Conservation (phyloP, 495 filamentous ascomycete genomes). For the Aspergillus asperescens region DNA sequence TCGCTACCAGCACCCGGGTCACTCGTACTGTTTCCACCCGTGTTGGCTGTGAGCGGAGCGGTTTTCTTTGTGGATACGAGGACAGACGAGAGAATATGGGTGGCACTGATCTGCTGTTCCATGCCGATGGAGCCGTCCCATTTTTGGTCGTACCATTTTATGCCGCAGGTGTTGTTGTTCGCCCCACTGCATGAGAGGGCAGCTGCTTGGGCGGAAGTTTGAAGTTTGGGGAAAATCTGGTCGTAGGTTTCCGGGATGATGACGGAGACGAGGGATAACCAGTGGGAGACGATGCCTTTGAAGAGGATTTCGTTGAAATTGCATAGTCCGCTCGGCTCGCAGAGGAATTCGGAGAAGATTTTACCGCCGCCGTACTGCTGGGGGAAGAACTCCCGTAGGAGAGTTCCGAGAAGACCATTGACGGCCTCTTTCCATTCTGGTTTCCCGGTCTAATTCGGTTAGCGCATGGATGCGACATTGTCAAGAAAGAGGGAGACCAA, state of each 20-base stretch:
- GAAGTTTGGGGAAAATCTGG: slow-evolving; percentile 59
- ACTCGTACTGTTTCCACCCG: slow-evolving; percentile 46
- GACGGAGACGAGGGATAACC: slow-evolving; percentile 68
- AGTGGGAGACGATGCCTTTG: slow-evolving; percentile 72
- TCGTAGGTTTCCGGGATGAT: slow-evolving; percentile 56
- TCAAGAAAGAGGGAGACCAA: slow-evolving; percentile 25
- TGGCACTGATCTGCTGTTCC: slow-evolving; percentile 47
- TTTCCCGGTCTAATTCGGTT: slow-evolving; percentile 43
- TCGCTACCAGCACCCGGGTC: slow-evolving; percentile 34
- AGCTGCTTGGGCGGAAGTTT: slow-evolving; percentile 61
- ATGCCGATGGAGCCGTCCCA: slow-evolving; percentile 64
- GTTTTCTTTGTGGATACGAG: slow-evolving; percentile 9
- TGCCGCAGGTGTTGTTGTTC: slow-evolving; percentile 63
- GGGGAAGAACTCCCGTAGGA: slow-evolving; percentile 55
- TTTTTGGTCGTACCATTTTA: slow-evolving; percentile 57
- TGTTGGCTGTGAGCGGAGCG: slow-evolving; percentile 33
- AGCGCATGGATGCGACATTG: slow-evolving; percentile 5
- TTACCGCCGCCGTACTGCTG: slow-evolving; percentile 40
- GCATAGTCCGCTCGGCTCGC: slow-evolving; percentile 58
- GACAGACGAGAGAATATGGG: slow-evolving; percentile 46
- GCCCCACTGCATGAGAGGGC: slow-evolving; percentile 60
- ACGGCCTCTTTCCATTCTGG: slow-evolving; percentile 52
- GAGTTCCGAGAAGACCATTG: slow-evolving; percentile 51
- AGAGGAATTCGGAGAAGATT: slow-evolving; percentile 65
- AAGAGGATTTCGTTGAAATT: slow-evolving; percentile 72